A percentile compares a stretch with the other conserved stretches of the same genome.
phyloP scores from a whole-genome alignment of 1,284 basidiomycete species.

The Sanghuangporus baumii region DNA sequence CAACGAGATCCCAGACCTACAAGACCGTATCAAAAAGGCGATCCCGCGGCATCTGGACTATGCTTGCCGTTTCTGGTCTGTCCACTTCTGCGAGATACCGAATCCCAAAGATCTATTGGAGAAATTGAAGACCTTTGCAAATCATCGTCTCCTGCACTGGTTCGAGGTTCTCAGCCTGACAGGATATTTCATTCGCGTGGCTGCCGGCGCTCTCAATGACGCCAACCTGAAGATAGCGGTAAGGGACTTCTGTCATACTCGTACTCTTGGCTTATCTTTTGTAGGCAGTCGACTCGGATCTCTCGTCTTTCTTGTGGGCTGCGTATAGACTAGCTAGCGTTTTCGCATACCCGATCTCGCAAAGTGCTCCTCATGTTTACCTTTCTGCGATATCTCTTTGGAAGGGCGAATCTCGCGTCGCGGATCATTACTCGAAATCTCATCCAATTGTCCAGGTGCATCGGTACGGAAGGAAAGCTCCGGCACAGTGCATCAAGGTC shows the following conservation, averaged over 20 bases:
- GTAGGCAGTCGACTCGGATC: not conserved
- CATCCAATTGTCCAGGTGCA: not conserved
- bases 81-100: no score
- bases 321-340: not conserved
- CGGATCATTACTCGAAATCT: not conserved
- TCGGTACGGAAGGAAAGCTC: not conserved
- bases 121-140: no score
- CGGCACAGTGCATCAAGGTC: not conserved
- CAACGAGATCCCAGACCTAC: not conserved
- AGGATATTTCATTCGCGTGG: not conserved
- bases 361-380: not conserved
- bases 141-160: no score
- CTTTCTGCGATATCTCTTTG: not conserved
- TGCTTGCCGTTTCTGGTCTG: no score
- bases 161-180: no score
- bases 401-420: not conserved
- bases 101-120: no score
- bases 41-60: no score
- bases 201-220: not conserved
- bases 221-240: not conserved
- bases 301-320: not conserved
- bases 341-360: not conserved
- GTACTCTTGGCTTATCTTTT: not conserved
- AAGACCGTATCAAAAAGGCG: no score
- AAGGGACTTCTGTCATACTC: no score